Base-by-base conservation (phyloP, 2,329 filamentous ascomycete genomes). In the Diaporthe australafricana region DNA sequence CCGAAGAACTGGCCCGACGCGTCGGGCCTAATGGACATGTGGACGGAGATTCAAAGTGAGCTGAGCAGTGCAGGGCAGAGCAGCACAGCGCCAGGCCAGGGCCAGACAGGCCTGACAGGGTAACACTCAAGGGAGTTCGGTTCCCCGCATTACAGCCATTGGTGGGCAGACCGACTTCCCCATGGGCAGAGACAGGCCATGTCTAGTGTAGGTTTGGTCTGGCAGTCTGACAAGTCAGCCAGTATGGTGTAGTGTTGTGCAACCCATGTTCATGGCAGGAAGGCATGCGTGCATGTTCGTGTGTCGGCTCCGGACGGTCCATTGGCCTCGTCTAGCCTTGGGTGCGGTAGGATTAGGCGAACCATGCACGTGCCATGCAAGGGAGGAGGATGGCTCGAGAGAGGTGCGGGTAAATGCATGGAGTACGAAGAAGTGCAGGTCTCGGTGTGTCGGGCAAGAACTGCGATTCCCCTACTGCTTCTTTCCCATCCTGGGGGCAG, bases 271-370 rank as follows among this genome's bases (percentile, higher is more conserved):
- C 6, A 14, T 48, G 27, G 20, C 0, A 48, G 12, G 27, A 35
- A 20, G n/a, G n/a, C n/a, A n/a, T n/a, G 27, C 20, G 17, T 32
- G 57, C 60, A 50, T 50, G 30, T 35, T 50, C 42, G 60, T 40
- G 48, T 38, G 60, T 65, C 60, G 60, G 60, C 60, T 65, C 60
- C 60, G 60, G 60, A 65, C 60, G 60, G 60, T 27, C 60, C 60
- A 65, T 50, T 65, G 60, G 60, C 12, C 16, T 65, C 30, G 30
- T 25, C 8, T 25, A 25, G 38, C 1, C 22, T 30, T 1, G 56
- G 30, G 40, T 35, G 22, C 11, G 17, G 22, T 25, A 22, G 17
- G 27, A 11, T 14, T 3, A 40, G 38, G 38, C 38, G 14, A 40
- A 11, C 32, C 32, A 35, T 35, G 32, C 32, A 35, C 9, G 52